Conservation (phyloP, 139 green algal species). For the Nannochloris sp. region DNA sequence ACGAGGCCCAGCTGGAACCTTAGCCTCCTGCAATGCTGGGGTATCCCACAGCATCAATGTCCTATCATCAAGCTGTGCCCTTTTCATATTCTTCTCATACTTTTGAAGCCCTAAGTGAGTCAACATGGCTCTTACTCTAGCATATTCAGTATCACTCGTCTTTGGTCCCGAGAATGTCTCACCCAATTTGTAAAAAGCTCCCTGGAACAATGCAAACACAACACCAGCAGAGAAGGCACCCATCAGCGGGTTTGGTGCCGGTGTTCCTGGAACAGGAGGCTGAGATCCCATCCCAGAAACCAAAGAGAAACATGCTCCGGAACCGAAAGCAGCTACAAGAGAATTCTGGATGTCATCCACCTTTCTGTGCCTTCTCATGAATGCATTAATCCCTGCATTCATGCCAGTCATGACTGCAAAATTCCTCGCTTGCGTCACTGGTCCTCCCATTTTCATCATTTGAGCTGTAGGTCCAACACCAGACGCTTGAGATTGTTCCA, state of each 20-base stretch:
- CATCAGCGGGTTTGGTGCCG: slow-evolving; percentile 27
- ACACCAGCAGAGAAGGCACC: slow-evolving; percentile 45
- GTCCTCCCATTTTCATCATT: slow-evolving; percentile 52
- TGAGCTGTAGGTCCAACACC: slow-evolving; percentile 16
- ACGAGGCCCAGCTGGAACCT: slow-evolving; percentile 83
- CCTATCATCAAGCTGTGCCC: slow-evolving; percentile 75
- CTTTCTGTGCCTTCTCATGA: slow-evolving; percentile 61
- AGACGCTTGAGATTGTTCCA: slow-evolving; percentile 12
- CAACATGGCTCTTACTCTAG: slow-evolving; percentile 79
- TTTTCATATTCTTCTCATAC: slow-evolving; percentile 91
- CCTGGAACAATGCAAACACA: slow-evolving; percentile 70
- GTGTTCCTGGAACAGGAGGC: slow-evolving; percentile 9
- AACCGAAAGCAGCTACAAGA: slow-evolving; percentile 71
- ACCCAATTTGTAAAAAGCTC: slow-evolving; percentile 63
- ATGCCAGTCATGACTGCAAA: slow-evolving; percentile 90
- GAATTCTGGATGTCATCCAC: slow-evolving; percentile 69
- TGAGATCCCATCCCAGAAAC: slow-evolving; percentile 46
- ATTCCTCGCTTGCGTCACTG: slow-evolving; percentile 73
- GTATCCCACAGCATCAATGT: slow-evolving; percentile 86
- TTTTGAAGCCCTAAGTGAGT: slow-evolving; percentile 34
- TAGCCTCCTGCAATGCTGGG: slow-evolving; percentile 65
- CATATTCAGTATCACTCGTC: slow-evolving; percentile 32
- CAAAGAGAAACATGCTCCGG: slow-evolving; percentile 65
- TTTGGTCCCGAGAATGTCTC: slow-evolving; percentile 21
- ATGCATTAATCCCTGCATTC: slow-evolving; percentile 59